A percentile compares a stretch with the other conserved stretches of the same genome.
Conservation (phyloP, 2,329 filamentous ascomycete species). For the Colletotrichum tamarilloi region DNA sequence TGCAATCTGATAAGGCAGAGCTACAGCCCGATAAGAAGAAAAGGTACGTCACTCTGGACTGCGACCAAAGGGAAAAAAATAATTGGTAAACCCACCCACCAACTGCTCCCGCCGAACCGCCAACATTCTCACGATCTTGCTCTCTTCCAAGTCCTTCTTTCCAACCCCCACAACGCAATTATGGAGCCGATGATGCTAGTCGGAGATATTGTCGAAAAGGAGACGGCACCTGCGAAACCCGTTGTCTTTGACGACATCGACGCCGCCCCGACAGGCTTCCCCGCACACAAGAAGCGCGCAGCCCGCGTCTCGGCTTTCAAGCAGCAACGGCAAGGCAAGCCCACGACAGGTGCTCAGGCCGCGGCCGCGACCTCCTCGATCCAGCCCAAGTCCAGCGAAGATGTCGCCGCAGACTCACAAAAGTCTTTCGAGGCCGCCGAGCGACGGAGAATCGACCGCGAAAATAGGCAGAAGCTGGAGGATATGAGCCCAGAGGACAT, state of each 20-base stretch:
- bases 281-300: conserved; percentile 83
- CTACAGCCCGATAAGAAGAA: background rate
- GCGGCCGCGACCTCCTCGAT: conserved; percentile 18
- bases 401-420: conserved; percentile 22
- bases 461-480: conserved; percentile 80
- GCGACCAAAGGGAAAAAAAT: background rate
- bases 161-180: background rate
- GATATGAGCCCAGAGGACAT: conserved; percentile 88
- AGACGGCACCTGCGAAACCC: conserved; percentile 67
- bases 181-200: conserved; percentile 65
- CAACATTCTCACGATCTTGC: background rate
- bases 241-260: conserved; percentile 72
- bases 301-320: conserved; percentile 81
- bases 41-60: conserved; percentile 16
- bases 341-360: conserved; percentile 40
- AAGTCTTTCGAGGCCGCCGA: conserved; percentile 64
- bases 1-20: conserved; percentile 23
- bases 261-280: conserved; percentile 77
- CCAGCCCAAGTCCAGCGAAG: conserved; percentile 32
- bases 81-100: conserved; percentile 13
- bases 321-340: conserved; percentile 64
- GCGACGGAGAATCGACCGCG: conserved; percentile 79
- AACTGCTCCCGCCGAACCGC: too few species aligned
- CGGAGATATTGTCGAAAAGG: conserved; percentile 83
- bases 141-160: background rate